These are phyloP conservation scores for Glycine soja DNA, from an alignment of 306 rosid species.

Conservation along the genomic window DNA sequence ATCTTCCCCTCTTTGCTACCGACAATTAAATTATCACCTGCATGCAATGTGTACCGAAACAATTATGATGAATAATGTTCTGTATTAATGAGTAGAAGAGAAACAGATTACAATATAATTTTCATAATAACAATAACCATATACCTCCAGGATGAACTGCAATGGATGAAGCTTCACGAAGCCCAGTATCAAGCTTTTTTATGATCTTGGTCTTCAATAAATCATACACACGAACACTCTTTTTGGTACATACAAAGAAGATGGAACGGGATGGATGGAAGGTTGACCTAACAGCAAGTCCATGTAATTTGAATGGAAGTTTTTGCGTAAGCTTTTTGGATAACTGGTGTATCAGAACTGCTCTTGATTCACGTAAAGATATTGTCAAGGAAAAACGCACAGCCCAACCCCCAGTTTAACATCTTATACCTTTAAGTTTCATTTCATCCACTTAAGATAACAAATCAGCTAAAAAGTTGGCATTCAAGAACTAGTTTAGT, in stretches of 20 bases:
- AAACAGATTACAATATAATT: slow-evolving; percentile 5
- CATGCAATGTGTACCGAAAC: slow-evolving; percentile 41
- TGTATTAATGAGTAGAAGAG: not conserved
- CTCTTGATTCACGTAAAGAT: slow-evolving; percentile 81
- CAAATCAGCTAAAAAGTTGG: slow-evolving; percentile 12
- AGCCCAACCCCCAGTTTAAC: slow-evolving; percentile 3
- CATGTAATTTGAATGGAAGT: slow-evolving; percentile 83
- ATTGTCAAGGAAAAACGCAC: slow-evolving; percentile 74
- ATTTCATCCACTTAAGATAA: not conserved
- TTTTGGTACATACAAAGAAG: slow-evolving; percentile 81
- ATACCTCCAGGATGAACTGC: slow-evolving; percentile 94
- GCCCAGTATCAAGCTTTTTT: slow-evolving; percentile 88
- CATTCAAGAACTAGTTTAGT: slow-evolving; percentile 13
- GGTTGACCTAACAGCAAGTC: slow-evolving; percentile 80
- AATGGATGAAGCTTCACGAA: slow-evolving; percentile 85
- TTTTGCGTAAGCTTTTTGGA: slow-evolving; percentile 80
- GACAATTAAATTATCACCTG: slow-evolving; percentile 94
- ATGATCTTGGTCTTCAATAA: slow-evolving; percentile 65
- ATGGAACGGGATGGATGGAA: slow-evolving; percentile 87
- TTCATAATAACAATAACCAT: slow-evolving; percentile 18
- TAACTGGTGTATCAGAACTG: slow-evolving; percentile 82
- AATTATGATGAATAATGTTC: not conserved
- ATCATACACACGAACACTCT: slow-evolving; percentile 80
- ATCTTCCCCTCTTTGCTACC: slow-evolving; percentile 97
- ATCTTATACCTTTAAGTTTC: slow-evolving; percentile 6